phyloP scores from a whole-genome alignment of 2,329 filamentous ascomycete genomes.

The Orbilia javanica region DNA sequence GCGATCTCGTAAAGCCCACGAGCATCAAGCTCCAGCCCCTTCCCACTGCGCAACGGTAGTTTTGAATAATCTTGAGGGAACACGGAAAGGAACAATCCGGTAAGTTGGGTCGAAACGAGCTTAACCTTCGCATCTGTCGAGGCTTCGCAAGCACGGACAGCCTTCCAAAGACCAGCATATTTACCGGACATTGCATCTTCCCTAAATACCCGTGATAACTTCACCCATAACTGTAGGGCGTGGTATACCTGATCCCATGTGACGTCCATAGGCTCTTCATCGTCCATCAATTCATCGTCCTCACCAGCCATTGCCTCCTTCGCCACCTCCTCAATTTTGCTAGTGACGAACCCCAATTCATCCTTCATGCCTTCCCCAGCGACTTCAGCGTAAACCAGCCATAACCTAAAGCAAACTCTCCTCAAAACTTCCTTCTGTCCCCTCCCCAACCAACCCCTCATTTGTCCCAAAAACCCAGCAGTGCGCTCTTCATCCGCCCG shows the following conservation, averaged over 20 bases:
- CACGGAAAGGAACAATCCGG: constrained; percentile 83
- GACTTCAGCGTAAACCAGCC: constrained; percentile 81
- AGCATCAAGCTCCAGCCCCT: constrained; percentile 76
- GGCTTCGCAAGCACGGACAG: constrained; percentile 76
- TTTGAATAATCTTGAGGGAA: constrained; percentile 75
- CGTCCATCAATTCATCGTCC: constrained; percentile 65
- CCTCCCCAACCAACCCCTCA: constrained; percentile 82
- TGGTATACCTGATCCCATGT: constrained; percentile 82
- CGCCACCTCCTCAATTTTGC: constrained; percentile 40
- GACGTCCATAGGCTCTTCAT: constrained; percentile 66
- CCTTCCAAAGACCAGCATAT: constrained; percentile 77
- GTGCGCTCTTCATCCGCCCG: constrained; percentile 80
- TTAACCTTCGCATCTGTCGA: constrained; percentile 82
- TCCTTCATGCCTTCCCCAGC: constrained; percentile 21
- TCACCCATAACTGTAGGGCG: constrained; percentile 76
- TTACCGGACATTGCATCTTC: constrained; percentile 73
- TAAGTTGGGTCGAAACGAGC: constrained; percentile 78
- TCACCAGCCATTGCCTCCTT: constrained; percentile 62
- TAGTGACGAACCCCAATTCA: constrained; percentile 44
- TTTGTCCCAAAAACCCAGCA: constrained; percentile 76
- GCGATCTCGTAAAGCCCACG: constrained; percentile 74
- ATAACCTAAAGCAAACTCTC: constrained; percentile 81
- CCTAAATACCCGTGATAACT: constrained; percentile 77
- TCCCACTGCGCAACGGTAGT: constrained; percentile 76
- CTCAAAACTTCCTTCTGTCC: constrained; percentile 78